Base-by-base conservation (phyloP, 139 green algal genomes). In the Pseudopediastrum boryanum region DNA sequence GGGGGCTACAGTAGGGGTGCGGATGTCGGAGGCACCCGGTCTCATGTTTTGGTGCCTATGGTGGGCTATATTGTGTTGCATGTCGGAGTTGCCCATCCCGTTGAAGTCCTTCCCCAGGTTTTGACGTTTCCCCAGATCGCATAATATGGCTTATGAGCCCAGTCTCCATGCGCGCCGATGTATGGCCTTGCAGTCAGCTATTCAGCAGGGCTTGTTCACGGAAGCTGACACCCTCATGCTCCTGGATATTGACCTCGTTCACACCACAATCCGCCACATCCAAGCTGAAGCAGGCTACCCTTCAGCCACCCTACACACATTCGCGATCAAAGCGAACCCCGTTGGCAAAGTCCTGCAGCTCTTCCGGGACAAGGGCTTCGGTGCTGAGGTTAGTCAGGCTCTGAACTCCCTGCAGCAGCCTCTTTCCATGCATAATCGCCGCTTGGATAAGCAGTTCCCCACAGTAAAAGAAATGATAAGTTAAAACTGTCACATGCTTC, bases 261-360 rank as follows among this genome's bases (percentile, higher is more conserved):
- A 62, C 36, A 36, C 68, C 33, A 79, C 65, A 4, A 65, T 79
- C 3, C 54, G 4, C 3, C 62, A 67, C 77, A 73, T 81, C 6
- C 51, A 61, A 31, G 38, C 36, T 3, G 77, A 63, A 16, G 72
- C 77, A 19, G 71, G 71, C 27, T 87, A 82, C 48, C 83, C 83
- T 8, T 43, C 77, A 9, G 61, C 19, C 52, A 56, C 83, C 7
- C 72, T 87, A 36, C 82, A 86, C 71, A 80, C 72, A 77, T 62
- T 87, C 41, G 83, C 83, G 7, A 33, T 87, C 35, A 87, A 87
- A 62, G 83, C 83, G 16, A 87, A 87, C 51, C 83, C 83, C 9
- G 77, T 84, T 16, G 83, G 83, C 10, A 58, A 61, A 13, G 35
- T 87, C 56, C 77, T 87, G 77, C 54, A 82, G 51, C 3, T 81